Percentiles rank a stretch among this genome's conserved stretches.
phyloP scores from a whole-genome alignment of 345 rosid genomes.

The Eucalyptus victrix region DNA sequence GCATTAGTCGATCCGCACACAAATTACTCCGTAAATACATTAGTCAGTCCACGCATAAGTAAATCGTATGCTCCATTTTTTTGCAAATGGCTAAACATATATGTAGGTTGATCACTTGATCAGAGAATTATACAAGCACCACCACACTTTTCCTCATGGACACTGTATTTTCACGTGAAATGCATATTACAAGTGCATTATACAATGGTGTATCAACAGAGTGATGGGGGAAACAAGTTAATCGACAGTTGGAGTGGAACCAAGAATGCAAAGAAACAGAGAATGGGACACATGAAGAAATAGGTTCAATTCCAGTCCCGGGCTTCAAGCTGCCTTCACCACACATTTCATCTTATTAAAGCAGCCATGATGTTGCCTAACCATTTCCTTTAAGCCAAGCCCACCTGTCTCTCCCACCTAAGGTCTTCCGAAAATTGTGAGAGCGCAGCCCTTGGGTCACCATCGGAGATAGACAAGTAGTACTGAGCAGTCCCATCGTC shows the following conservation, averaged over 20 bases:
- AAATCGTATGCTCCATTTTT: neutral
- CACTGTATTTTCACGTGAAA: neutral
- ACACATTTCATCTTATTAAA: neutral
- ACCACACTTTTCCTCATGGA: neutral
- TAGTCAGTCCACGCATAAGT: neutral
- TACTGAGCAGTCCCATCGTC: conserved; percentile 83
- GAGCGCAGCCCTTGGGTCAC: conserved; percentile 72
- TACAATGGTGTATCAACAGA: neutral
- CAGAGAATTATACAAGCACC: neutral
- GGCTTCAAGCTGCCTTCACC: neutral
- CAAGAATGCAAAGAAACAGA: neutral
- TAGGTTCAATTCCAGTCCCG: neutral
- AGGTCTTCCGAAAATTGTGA: conserved; percentile 62
- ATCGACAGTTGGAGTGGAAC: neutral
- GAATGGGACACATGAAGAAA: neutral
- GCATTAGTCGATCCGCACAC: neutral
- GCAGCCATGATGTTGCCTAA: neutral
- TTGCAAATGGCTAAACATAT: neutral
- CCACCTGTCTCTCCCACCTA: conserved; percentile 55
- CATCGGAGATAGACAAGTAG: conserved; percentile 66
- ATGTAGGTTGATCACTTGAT: neutral
- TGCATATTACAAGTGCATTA: no score
- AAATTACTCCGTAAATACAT: neutral
- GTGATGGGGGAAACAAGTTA: neutral
- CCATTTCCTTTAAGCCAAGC: conserved; percentile 1